A percentile compares a stretch with the other conserved stretches of the same genome.
Conservation (phyloP, 2,329 filamentous ascomycete species). For the Blastomyces percursus region DNA sequence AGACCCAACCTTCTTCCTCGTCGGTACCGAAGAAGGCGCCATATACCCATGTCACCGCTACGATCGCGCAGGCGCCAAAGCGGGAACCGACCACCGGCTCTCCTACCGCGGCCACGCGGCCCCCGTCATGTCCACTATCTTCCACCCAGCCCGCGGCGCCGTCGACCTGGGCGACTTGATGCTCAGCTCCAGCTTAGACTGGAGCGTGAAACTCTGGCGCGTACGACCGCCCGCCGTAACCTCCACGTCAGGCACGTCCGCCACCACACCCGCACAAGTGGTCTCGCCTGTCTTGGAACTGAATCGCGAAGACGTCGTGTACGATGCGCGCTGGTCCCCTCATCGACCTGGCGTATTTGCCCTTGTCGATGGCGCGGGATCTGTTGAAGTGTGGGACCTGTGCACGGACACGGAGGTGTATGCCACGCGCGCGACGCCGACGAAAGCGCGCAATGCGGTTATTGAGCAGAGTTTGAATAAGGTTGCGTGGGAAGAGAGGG, state of each 20-base stretch:
- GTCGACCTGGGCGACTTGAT: slow-evolving; percentile 92
- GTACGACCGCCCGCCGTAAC: slow-evolving; percentile 48
- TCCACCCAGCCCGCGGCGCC: slow-evolving; percentile 83
- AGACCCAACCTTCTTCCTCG: slow-evolving; percentile 94
- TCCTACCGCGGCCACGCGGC: slow-evolving; percentile 84
- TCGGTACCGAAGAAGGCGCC: slow-evolving; percentile 90
- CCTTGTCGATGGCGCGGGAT: slow-evolving; percentile 84
- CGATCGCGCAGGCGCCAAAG: slow-evolving; percentile 92
- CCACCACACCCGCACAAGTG: slow-evolving; percentile 32
- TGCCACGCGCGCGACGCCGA: slow-evolving; percentile 66
- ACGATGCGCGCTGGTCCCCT: slow-evolving; percentile 91
- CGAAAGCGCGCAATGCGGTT: slow-evolving; percentile 49
- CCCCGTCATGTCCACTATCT: slow-evolving; percentile 91
- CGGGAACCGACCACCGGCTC: slow-evolving; percentile 80
- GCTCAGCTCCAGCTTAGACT: slow-evolving; percentile 84
- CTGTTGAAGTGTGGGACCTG: slow-evolving; percentile 90
- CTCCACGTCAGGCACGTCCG: slow-evolving; percentile 23
- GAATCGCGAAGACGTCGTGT: slow-evolving; percentile 88
- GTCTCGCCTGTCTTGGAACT: slow-evolving; percentile 77
- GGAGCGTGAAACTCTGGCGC: slow-evolving; percentile 96
- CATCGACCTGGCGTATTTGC: slow-evolving; percentile 90
- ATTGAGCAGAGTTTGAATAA: slow-evolving; percentile 85
- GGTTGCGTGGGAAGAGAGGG: slow-evolving; percentile 81
- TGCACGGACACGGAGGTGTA: slow-evolving; percentile 88
- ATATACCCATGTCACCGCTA: slow-evolving; percentile 97